phyloP scores from a whole-genome alignment of 1,284 basidiomycete species.

The Crucibulum parvulum region DNA sequence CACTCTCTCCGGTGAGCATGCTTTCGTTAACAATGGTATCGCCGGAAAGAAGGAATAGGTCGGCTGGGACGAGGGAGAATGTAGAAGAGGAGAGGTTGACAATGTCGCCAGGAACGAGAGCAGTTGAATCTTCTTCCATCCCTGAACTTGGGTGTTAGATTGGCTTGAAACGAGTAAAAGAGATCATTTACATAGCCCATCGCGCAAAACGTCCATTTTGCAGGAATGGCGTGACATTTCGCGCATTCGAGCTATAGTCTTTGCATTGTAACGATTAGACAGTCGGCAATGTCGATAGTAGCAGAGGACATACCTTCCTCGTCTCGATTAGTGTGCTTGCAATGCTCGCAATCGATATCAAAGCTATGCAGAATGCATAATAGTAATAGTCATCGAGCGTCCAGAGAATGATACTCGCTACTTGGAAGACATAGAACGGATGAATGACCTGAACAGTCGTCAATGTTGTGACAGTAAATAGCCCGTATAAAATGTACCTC shows the following conservation, averaged over 20 bases:
- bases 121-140: slow-evolving; percentile 76
- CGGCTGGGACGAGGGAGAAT: slow-evolving; percentile 86
- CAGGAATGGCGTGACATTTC: slow-evolving; percentile 97
- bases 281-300: background rate
- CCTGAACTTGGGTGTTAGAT: slow-evolving; percentile 50
- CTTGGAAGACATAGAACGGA: slow-evolving; percentile 98
- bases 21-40: slow-evolving; percentile 99
- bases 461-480: slow-evolving; percentile 34
- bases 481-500: slow-evolving; percentile 79
- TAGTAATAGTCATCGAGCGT: slow-evolving; percentile 96
- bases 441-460: slow-evolving; percentile 71
- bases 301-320: slow-evolving; percentile 65
- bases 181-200: slow-evolving; percentile 70
- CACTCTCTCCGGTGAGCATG: slow-evolving; percentile 97
- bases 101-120: slow-evolving; percentile 93
- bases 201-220: slow-evolving; percentile 75
- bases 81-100: slow-evolving; percentile 86
- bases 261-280: background rate
- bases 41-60: slow-evolving; percentile 91
- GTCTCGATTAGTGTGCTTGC: slow-evolving; percentile 92
- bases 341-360: slow-evolving; percentile 91
- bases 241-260: slow-evolving; percentile 94
- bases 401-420: slow-evolving; percentile 96
- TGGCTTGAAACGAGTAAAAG: background rate
- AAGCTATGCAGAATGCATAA: slow-evolving; percentile 96